Evolutionary conservation across 805 yeast species (phyloP).

Genomic region (Nadsonia fulvescens): DNA sequence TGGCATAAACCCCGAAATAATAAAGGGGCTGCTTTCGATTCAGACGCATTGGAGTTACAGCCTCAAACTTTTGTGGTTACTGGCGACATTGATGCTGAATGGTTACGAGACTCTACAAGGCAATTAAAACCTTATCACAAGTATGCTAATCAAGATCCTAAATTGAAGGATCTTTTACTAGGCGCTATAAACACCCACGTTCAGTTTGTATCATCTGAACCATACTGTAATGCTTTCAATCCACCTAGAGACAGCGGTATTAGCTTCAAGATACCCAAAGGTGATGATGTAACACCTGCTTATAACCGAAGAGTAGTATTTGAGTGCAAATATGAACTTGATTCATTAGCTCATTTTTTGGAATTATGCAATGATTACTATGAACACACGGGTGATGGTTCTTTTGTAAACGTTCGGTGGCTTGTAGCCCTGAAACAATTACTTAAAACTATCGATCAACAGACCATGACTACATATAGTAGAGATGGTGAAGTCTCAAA

Average conservation of each 20-base stretch:
- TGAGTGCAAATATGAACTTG: constrained; percentile 83
- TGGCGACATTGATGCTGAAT: constrained; percentile 87
- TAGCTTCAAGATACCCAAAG: constrained; percentile 21
- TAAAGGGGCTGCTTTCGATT: constrained; percentile 22
- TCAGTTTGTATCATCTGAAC: constrained; percentile 36
- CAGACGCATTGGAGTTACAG: no score
- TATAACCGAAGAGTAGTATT: constrained; percentile 60
- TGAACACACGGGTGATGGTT: constrained; percentile 27
- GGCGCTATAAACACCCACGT: constrained; percentile 80
- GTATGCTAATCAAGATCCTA: constrained; percentile 32
- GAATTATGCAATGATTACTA: constrained; percentile 58
- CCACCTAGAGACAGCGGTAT: constrained; percentile 40
- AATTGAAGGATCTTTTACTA: constrained; percentile 32
- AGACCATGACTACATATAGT: constrained; percentile 35
- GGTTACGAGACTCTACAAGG: constrained; percentile 78
- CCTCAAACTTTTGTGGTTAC: constrained; percentile 71
- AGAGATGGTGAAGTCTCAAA: constrained; percentile 27
- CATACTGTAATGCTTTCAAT: constrained; percentile 85
- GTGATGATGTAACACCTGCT: constrained; percentile 48
- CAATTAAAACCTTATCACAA: constrained; percentile 64
- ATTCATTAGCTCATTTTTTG: constrained; percentile 67
- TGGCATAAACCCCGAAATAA: constrained; percentile 32
- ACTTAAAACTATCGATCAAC: constrained; percentile 35
- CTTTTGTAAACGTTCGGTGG: constrained; percentile 36
- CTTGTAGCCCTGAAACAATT: constrained; percentile 34